phyloP scores from a whole-genome alignment of 257 asterid species.

The Solanum gandarillasii region DNA sequence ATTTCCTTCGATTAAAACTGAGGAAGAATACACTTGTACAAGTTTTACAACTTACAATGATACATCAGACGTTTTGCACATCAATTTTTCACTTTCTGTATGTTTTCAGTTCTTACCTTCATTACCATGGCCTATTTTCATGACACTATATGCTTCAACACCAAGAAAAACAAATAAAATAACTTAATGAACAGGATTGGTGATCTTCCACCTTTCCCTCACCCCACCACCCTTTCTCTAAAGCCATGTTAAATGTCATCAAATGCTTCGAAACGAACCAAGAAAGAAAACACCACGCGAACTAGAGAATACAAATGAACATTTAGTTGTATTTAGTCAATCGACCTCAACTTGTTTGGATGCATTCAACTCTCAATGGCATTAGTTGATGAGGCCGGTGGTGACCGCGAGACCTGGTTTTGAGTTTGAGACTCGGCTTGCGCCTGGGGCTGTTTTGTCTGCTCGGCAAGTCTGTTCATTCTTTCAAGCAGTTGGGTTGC shows the following conservation, averaged over 20 bases:
- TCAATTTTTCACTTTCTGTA: neutral
- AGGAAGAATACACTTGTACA: slow-evolving; percentile 2
- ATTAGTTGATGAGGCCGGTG: neutral
- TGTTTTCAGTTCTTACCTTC: neutral
- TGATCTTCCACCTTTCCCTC: slow-evolving; percentile 4
- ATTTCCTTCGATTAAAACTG: neutral
- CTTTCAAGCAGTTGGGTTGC: slow-evolving; percentile 7
- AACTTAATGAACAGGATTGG: neutral
- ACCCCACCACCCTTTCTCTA: neutral
- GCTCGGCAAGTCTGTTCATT: neutral
- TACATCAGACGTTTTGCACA: neutral
- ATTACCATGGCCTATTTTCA: neutral
- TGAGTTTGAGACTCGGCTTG: neutral
- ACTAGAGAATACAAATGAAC: neutral
- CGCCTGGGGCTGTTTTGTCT: neutral
- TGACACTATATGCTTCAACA: neutral
- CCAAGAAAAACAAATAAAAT: neutral
- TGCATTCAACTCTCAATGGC: neutral
- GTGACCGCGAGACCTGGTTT: neutral
- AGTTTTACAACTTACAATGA: neutral
- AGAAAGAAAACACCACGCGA: neutral
- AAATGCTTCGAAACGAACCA: neutral
- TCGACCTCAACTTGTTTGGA: neutral
- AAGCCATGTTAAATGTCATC: neutral
- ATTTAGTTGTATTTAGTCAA: neutral